Evolutionary conservation across 306 rosid species (phyloP).

Genomic region (Spatholobus suberectus): DNA sequence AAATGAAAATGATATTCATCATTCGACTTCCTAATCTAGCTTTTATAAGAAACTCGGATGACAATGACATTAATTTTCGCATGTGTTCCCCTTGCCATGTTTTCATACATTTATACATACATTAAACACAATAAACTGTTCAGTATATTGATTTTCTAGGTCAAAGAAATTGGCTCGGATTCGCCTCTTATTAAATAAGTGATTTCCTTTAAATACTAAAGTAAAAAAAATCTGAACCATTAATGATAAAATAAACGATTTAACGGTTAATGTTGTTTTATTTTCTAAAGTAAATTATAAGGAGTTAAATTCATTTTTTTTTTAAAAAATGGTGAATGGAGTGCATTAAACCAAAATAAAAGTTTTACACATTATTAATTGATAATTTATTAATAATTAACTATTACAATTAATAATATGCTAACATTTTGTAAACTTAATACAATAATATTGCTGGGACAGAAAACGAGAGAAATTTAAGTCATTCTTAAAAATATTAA

Average conservation of each 20-base stretch:
- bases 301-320: too few relatives aligned
- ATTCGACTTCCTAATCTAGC: neutral
- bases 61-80: neutral
- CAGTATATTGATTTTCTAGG: neutral
- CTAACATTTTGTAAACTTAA: neutral
- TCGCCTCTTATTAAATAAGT: neutral
- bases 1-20: constrained; percentile 26
- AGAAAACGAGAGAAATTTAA: too few relatives aligned
- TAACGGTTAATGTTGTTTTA: neutral
- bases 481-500: too few relatives aligned
- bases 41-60: neutral
- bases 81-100: neutral
- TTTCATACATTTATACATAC: neutral
- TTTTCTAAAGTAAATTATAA: neutral
- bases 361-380: too few relatives aligned
- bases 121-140: neutral
- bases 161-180: neutral
- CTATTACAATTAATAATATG: neutral
- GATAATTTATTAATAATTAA: too few relatives aligned
- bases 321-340: too few relatives aligned
- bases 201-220: neutral
- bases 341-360: too few relatives aligned
- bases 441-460: too few relatives aligned
- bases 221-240: neutral
- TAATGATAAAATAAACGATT: neutral